These are phyloP conservation scores for Cladobotryum mycophilum DNA, from an alignment of 2,329 filamentous ascomycete genomes.

Conservation along the genomic window DNA sequence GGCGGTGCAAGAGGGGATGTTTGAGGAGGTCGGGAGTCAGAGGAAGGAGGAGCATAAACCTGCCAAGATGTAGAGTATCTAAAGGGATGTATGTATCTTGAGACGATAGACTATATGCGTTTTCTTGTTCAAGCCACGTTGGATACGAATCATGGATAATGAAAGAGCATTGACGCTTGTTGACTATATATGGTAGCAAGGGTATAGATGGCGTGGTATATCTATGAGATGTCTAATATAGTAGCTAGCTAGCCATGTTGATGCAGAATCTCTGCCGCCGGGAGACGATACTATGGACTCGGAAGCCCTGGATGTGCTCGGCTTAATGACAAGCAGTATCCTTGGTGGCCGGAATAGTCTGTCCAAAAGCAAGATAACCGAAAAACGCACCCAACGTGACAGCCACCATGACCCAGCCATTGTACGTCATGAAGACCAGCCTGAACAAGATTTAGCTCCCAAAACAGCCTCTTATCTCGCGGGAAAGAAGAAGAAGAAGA, in stretches of 20 bases:
- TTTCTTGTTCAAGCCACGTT: background rate
- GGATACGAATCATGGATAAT: too few species aligned
- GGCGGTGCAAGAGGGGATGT: constrained; percentile 40
- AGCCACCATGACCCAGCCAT: constrained; percentile 93
- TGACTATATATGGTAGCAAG: too few species aligned
- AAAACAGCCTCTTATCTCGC: background rate
- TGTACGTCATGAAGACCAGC: constrained; percentile 99
- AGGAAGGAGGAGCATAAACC: constrained; percentile 23
- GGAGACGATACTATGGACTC: too few species aligned
- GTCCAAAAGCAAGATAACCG: constrained; percentile 78
- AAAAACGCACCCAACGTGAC: constrained; percentile 84
- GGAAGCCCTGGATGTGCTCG: too few species aligned
- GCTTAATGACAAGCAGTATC: constrained; percentile 82
- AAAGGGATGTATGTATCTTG: background rate
- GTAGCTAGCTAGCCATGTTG: too few species aligned
- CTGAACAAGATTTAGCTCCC: constrained; percentile 37
- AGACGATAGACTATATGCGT: background rate
- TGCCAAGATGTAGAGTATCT: constrained; percentile 24
- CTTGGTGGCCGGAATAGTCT: constrained; percentile 65
- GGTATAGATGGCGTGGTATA: too few species aligned
- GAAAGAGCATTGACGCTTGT: too few species aligned
- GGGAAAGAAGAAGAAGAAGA: too few species aligned
- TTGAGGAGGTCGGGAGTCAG: constrained; percentile 33
- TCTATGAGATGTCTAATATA: too few species aligned
- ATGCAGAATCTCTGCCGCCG: too few species aligned